phyloP scores from a whole-genome alignment of 2,329 filamentous ascomycete genomes.

The Pseudocercospora musae region DNA sequence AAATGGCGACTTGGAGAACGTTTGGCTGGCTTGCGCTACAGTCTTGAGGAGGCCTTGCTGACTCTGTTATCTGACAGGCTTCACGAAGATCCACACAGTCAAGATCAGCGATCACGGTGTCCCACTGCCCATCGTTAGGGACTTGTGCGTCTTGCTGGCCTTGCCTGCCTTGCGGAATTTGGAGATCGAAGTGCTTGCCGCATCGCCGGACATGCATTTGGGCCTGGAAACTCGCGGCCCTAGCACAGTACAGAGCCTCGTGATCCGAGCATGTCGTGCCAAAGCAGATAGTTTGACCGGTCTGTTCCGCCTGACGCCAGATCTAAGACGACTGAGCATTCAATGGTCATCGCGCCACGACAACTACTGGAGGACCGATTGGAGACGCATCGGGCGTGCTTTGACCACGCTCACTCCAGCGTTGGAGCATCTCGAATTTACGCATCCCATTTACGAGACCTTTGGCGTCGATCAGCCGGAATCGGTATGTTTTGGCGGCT shows the following conservation, averaged over 20 bases:
- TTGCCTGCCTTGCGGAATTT: not conserved
- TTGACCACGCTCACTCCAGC: not conserved
- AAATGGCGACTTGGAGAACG: not conserved
- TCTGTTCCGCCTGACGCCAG: not conserved
- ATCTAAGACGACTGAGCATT: not conserved
- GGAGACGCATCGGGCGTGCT: not conserved
- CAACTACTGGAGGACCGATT: not conserved
- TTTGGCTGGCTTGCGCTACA: not conserved
- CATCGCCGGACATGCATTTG: not conserved
- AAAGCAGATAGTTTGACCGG: not conserved
- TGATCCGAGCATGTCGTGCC: not conserved
- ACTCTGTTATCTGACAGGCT: not conserved
- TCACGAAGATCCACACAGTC: not conserved
- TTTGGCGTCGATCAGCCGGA: not conserved
- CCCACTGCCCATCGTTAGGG: not conserved
- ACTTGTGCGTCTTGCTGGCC: not conserved
- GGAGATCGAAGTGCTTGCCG: not conserved
- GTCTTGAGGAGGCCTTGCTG: not conserved
- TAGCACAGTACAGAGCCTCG: not conserved
- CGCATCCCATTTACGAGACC: not conserved
- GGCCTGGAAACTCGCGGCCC: not conserved
- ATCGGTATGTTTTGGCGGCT: not conserved
- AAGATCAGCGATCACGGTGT: not conserved
- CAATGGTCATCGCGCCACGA: not conserved
- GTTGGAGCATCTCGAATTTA: not conserved